Evolutionary conservation across 495 filamentous ascomycete genomes (phyloP).

Genomic region (Penicillium nucicola): DNA sequence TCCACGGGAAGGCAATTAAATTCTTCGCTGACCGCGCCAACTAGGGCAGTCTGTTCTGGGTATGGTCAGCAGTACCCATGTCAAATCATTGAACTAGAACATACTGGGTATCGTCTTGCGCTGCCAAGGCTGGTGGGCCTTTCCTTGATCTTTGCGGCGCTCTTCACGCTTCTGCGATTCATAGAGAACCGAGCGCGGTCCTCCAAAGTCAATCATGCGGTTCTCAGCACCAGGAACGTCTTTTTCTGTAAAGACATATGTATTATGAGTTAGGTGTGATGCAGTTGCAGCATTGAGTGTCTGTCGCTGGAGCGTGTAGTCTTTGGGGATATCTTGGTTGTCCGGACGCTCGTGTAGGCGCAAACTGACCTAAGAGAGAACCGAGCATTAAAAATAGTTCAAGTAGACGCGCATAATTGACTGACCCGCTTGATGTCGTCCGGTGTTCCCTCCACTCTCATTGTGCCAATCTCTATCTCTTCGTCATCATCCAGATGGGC

Average conservation of each 20-base stretch:
- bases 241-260: conserved; percentile 55
- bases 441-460: conserved; percentile 59
- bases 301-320: conserved; percentile 74
- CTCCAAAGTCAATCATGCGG: conserved; percentile 41
- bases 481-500: conserved; percentile 56
- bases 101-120: conserved; percentile 81
- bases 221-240: conserved; percentile 35
- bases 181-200: conserved; percentile 44
- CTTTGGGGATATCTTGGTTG: conserved; percentile 69
- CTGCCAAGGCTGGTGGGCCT: conserved; percentile 64
- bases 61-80: conserved; percentile 16
- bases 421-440: conserved; percentile 53
- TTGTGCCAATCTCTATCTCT: conserved; percentile 68
- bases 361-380: conserved; percentile 43
- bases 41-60: conserved; percentile 75
- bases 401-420: background rate
- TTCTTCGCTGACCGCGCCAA: conserved; percentile 71
- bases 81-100: background rate
- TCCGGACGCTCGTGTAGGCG: conserved; percentile 51
- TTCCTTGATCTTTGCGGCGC: conserved; percentile 50
- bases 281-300: conserved; percentile 41
- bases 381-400: background rate
- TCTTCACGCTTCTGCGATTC: conserved; percentile 46
- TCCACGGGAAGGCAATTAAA: conserved; percentile 71
- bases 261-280: conserved; percentile 59